Percentiles rank a stretch among this genome's conserved stretches.
Conservation (phyloP, 768 basidiomycete genomes). For the Glaciozyma antarctica region DNA sequence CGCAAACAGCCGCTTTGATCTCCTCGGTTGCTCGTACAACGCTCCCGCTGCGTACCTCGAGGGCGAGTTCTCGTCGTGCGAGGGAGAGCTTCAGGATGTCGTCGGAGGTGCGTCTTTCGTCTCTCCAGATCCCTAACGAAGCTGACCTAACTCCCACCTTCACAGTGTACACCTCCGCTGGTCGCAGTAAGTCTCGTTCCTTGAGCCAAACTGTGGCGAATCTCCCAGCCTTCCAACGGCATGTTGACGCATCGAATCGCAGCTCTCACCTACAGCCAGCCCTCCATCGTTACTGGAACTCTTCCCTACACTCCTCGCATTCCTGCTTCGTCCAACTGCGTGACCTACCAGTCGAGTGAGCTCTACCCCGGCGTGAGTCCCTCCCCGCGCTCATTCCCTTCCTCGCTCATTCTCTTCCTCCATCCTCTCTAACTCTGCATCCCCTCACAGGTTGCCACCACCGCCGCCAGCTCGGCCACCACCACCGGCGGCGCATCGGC, state of each 20-base stretch:
- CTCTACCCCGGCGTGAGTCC: constrained; percentile 14
- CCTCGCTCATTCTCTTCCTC: no score
- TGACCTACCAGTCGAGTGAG: constrained; percentile 29
- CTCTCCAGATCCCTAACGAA: no score
- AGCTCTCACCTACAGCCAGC: constrained; percentile 32
- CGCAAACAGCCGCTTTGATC: constrained; percentile 11
- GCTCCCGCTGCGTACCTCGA: constrained; percentile 29
- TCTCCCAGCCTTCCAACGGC: constrained; percentile 9
- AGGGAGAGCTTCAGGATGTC: constrained; percentile 32
- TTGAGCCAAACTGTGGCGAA: no score
- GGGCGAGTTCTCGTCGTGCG: constrained; percentile 30
- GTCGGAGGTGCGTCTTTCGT: neutral
- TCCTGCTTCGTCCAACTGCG: constrained; percentile 36
- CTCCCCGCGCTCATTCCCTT: neutral
- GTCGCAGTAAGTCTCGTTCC: neutral
- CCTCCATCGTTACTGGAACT: constrained; percentile 29
- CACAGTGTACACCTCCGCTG: neutral
- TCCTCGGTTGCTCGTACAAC: constrained; percentile 30
- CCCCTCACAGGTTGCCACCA: no score
- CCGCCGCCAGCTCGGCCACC: no score
- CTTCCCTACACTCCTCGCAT: constrained; percentile 32
- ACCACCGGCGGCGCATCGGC: no score
- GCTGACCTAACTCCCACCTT: neutral
- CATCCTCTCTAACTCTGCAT: no score
- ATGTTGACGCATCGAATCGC: constrained; percentile 22